These are phyloP conservation scores for Sutorius australiensis DNA, from an alignment of 768 basidiomycete genomes.

Conservation along the genomic window DNA sequence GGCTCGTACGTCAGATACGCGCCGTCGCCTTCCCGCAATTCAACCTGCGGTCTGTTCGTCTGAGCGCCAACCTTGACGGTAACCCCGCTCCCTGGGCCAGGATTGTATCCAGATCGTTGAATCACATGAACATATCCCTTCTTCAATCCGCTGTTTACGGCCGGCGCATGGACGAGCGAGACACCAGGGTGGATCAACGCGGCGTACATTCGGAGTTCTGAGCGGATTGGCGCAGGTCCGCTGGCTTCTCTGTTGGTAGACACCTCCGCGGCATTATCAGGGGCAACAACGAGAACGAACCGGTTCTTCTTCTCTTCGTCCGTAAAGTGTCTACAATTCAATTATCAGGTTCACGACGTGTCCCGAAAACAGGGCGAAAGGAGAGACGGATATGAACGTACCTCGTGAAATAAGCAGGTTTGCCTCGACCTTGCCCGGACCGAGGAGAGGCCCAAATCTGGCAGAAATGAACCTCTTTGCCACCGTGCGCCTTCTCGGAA, in stretches of 20 bases:
- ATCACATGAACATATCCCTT: constrained; percentile 85
- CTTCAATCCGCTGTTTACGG: constrained; percentile 33
- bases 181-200: constrained; percentile 61
- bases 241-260: constrained; percentile 54
- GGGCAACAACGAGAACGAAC: constrained; percentile 74
- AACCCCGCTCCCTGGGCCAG: constrained; percentile 52
- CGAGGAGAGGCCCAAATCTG: constrained; percentile 68
- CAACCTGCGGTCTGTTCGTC: constrained; percentile 40
- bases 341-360: neutral
- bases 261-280: constrained; percentile 57
- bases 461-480: constrained; percentile 51
- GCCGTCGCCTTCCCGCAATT: constrained; percentile 83
- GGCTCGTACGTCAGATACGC: constrained; percentile 60
- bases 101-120: constrained; percentile 80
- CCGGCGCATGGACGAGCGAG: constrained; percentile 50
- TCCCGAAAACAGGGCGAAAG: neutral
- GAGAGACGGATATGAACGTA: constrained; percentile 9
- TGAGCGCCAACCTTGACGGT: constrained; percentile 49
- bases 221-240: constrained; percentile 82
- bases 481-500: constrained; percentile 58
- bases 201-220: constrained; percentile 67
- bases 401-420: constrained; percentile 84
- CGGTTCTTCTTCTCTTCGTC: constrained; percentile 79
- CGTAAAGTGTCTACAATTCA: constrained; percentile 53
- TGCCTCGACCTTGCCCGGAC: constrained; percentile 18